Evolutionary conservation across 2,329 filamentous ascomycete species (phyloP).

Genomic region (Aspergillus hortae): DNA sequence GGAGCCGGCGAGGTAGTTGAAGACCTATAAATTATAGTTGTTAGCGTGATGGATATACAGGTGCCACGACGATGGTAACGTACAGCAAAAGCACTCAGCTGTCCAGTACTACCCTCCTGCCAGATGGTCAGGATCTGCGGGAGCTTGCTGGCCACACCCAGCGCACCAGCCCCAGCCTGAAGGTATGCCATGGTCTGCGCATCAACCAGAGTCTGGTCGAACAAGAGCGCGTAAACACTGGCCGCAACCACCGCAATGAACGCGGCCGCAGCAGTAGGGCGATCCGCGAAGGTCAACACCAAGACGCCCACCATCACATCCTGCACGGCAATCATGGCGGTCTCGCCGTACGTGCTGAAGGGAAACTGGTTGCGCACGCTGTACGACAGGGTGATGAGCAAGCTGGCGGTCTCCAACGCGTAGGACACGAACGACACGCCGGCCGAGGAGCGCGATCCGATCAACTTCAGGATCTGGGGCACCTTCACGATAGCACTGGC

Average conservation of each 20-base stretch:
- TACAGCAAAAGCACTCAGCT: constrained; percentile 94
- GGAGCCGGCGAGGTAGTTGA: constrained; percentile 94
- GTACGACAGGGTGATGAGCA: constrained; percentile 88
- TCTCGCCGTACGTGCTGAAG: constrained; percentile 96
- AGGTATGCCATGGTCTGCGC: constrained; percentile 67
- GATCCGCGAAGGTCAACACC: constrained; percentile 78
- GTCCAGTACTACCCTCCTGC: constrained; percentile 81
- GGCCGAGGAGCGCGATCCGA: constrained; percentile 72
- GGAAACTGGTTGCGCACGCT: constrained; percentile 88
- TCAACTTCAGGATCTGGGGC: constrained; percentile 90
- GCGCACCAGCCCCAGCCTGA: constrained; percentile 76
- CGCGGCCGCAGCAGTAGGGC: constrained; percentile 63
- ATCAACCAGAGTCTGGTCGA: constrained; percentile 58
- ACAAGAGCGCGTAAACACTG: constrained; percentile 67
- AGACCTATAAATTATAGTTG: constrained; percentile 60
- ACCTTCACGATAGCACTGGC: constrained; percentile 92
- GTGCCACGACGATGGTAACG: constrained; percentile 33
- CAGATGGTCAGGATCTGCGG: constrained; percentile 90
- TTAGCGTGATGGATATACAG: background rate
- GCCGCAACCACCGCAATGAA: constrained; percentile 75
- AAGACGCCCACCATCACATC: constrained; percentile 85
- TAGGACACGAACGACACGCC: constrained; percentile 90
- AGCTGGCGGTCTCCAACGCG: constrained; percentile 82
- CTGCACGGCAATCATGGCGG: constrained; percentile 84
- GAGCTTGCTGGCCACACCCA: constrained; percentile 86